Evolutionary conservation across 306 rosid genomes (phyloP).

Genomic region (Rosa persica): DNA sequence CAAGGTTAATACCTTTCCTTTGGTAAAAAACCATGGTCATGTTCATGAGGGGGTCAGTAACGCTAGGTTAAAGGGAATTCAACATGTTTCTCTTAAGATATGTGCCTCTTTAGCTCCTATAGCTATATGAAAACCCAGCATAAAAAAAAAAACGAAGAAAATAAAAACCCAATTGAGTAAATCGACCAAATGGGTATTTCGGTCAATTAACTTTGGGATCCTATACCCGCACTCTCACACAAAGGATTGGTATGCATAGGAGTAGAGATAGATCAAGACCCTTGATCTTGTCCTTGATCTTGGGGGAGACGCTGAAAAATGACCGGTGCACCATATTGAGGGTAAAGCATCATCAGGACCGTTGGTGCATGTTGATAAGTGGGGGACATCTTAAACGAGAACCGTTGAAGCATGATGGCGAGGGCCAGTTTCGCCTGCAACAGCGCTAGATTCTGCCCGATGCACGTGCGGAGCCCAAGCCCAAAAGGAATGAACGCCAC

Average conservation of each 20-base stretch:
- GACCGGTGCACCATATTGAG: conserved; percentile 92
- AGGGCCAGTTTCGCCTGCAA: conserved; percentile 74
- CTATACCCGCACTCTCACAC: conserved; percentile 24
- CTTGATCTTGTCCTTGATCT: conserved; percentile 19
- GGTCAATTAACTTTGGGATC: conserved; percentile 25
- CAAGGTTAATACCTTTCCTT: conserved; percentile 26
- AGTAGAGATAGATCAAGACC: conserved; percentile 19
- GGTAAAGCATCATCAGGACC: conserved; percentile 89
- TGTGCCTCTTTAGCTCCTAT: conserved; percentile 6
- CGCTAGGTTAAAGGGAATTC: conserved; percentile 9
- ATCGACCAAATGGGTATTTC: conserved; percentile 33
- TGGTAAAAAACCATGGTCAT: conserved; percentile 23
- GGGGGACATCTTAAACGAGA: conserved; percentile 79
- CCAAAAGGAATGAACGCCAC: conserved; percentile 82
- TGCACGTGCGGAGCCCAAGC: conserved; percentile 76
- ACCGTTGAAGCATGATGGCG: conserved; percentile 78
- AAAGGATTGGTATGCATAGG: not conserved
- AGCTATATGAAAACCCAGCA: conserved; percentile 15
- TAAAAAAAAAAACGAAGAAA: not conserved
- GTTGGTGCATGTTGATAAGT: conserved; percentile 92
- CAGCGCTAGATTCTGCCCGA: conserved; percentile 86
- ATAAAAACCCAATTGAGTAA: not conserved
- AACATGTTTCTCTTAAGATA: conserved; percentile 14
- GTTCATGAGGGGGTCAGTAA: conserved; percentile 3
- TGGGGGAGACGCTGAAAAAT: conserved; percentile 46